Base-by-base conservation (phyloP, 2,329 filamentous ascomycete species). In the Monilinia laxa region DNA sequence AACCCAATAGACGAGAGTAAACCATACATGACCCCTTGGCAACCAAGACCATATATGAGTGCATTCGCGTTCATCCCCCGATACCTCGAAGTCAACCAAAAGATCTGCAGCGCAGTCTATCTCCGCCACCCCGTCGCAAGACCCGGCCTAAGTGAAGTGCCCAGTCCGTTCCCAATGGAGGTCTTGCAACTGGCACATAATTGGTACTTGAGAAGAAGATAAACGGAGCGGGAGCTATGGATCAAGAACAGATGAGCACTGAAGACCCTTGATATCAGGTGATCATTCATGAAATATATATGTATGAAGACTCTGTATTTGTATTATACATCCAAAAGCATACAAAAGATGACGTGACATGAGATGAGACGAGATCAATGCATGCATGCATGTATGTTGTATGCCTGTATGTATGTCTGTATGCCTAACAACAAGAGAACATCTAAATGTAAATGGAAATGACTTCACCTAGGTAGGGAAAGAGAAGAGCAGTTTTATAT, bases 61-160 rank as follows among this genome's bases (percentile, higher is more conserved):
- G 88, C 93, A 0, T 99, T 99, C 79, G 93, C 93, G 31, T 97
- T 97, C 79, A 93, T 99, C 72, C 95, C 95, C 14, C 84, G 91
- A 64, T 99, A 98, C 78, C 86, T 99, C 68, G 96, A 99, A 81
- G 95, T 99, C 73, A 97, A 98, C 82, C 95, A 96, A 79, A 96
- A 93, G 76, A 90, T 98, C 74, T 99, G 95, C 79, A 90, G 93
- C 1, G 95, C 95, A 14, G 93, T 99, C 52, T 99, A 99, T 78
- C 81, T 99, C 69, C 86, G 95, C 67, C 94, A 99, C 81, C 95
- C 95, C 0, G 94, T 98, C 54, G 95, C 92, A 35, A 85, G 93
- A 68, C 89, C 89, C 3, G 93, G 93, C 14, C 75, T 86, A 71
- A 88, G 90, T 4, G 95, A 94, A 78, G 90, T 94, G 68, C 94